Percentiles rank a stretch among this genome's conserved stretches.
Conservation (phyloP, 208 protist genomes). For the Crithidia brevicula region DNA sequence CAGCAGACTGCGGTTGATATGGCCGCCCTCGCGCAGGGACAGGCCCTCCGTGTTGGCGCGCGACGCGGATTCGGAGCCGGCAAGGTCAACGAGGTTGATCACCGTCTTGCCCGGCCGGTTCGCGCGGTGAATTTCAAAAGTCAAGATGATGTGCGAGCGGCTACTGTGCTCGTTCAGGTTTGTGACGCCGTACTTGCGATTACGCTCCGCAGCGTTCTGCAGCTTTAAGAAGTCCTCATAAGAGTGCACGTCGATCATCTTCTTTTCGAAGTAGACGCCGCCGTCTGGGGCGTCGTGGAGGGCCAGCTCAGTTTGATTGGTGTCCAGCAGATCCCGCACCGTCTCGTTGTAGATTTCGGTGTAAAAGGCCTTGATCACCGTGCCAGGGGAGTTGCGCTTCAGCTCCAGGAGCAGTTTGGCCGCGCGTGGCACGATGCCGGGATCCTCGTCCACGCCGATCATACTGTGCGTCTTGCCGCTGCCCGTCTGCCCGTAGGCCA, state of each 20-base stretch:
- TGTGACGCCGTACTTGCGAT: slow-evolving; percentile 87
- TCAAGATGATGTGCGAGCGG: slow-evolving; percentile 54
- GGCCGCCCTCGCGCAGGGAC: slow-evolving; percentile 61
- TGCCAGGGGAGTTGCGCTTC: slow-evolving; percentile 43
- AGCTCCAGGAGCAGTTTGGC: slow-evolving; percentile 76
- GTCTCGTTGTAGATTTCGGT: slow-evolving; percentile 91
- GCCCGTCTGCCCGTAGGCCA: slow-evolving; percentile 93
- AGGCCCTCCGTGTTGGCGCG: slow-evolving; percentile 85
- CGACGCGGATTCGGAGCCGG: slow-evolving; percentile 86
- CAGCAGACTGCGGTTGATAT: slow-evolving; percentile 93
- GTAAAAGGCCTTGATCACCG: slow-evolving; percentile 63
- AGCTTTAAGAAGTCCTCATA: slow-evolving; percentile 72
- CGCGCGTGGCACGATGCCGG: slow-evolving; percentile 49
- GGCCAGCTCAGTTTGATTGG: slow-evolving; percentile 38
- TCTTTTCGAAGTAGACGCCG: slow-evolving; percentile 48
- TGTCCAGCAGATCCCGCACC: slow-evolving; percentile 78
- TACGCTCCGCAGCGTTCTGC: slow-evolving; percentile 65
- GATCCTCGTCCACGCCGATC: slow-evolving; percentile 61
- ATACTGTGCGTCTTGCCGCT: slow-evolving; percentile 94
- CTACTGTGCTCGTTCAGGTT: slow-evolving; percentile 90
- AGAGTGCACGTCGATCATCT: slow-evolving; percentile 58
- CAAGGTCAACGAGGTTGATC: slow-evolving; percentile 91
- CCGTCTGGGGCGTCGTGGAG: slow-evolving; percentile 58
- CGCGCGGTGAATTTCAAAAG: slow-evolving; percentile 42
- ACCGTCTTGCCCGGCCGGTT: slow-evolving; percentile 56